Percentiles rank a stretch among this genome's conserved stretches.
phyloP scores from a whole-genome alignment of 768 basidiomycete genomes.

The Leccinellum albellum region DNA sequence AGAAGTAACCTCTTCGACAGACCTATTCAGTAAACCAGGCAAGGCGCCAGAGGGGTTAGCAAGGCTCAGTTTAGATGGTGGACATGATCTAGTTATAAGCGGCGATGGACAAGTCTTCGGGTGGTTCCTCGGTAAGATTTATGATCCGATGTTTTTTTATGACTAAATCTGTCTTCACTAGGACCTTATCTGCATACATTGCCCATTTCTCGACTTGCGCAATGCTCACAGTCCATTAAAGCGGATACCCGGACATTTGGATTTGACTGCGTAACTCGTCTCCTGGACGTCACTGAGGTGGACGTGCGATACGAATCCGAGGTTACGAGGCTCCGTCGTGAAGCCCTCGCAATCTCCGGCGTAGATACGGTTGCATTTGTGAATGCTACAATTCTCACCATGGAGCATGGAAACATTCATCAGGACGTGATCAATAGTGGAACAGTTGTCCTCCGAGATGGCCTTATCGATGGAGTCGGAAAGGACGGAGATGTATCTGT shows the following conservation, averaged over 20 bases:
- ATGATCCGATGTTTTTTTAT: not conserved
- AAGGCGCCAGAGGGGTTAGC: slow-evolving; percentile 60
- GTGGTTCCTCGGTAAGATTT: slow-evolving; percentile 64
- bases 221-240: slow-evolving; percentile 47
- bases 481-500: slow-evolving; percentile 30
- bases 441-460: slow-evolving; percentile 50
- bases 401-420: slow-evolving; percentile 51
- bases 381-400: slow-evolving; percentile 69
- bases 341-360: slow-evolving; percentile 33
- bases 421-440: slow-evolving; percentile 52
- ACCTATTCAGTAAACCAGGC: slow-evolving; percentile 67
- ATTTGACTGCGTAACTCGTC: slow-evolving; percentile 53
- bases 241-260: slow-evolving; percentile 55
- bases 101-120: slow-evolving; percentile 61
- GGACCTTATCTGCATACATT: slow-evolving; percentile 45
- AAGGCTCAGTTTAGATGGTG: slow-evolving; percentile 68
- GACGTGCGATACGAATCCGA: slow-evolving; percentile 60
- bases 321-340: slow-evolving; percentile 52
- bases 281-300: slow-evolving; percentile 58
- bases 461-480: slow-evolving; percentile 53
- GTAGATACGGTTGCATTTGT: slow-evolving; percentile 51
- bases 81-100: slow-evolving; percentile 65
- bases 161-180: slow-evolving; percentile 3
- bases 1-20: slow-evolving; percentile 39
- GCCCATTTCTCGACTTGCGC: slow-evolving; percentile 47